Conservation (phyloP, 148 eudicot genomes). For the Diospyros kaki region DNA sequence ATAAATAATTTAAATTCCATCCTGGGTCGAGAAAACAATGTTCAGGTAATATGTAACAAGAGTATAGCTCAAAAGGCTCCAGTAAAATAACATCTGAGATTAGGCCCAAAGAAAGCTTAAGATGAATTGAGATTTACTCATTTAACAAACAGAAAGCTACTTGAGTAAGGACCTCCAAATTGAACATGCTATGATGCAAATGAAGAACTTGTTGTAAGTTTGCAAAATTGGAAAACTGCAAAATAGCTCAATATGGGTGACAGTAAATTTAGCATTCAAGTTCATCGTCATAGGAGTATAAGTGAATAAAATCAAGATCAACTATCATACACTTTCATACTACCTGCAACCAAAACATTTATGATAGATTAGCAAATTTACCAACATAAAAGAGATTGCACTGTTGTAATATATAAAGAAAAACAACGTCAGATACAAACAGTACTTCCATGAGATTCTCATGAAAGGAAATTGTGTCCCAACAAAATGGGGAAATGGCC, state of each 20-base stretch:
- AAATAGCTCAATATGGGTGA: not conserved
- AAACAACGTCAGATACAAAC: no score
- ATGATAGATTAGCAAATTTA: no score
- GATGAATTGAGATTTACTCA: not conserved
- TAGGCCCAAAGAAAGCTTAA: not conserved
- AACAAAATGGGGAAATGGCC: no score
- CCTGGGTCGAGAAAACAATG: not conserved
- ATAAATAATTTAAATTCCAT: not conserved
- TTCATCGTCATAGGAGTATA: not conserved
- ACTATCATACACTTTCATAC: not conserved
- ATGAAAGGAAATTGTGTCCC: no score
- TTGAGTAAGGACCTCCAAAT: not conserved
- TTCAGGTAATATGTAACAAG: not conserved
- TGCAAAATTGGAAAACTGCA: not conserved
- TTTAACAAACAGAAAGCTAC: not conserved
- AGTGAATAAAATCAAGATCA: not conserved
- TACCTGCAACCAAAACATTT: no score
- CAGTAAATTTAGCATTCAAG: not conserved
- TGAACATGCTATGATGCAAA: not conserved
- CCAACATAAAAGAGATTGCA: no score
- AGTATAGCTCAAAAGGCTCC: not conserved
- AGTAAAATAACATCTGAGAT: slow-evolving; percentile 1
- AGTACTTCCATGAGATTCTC: no score
- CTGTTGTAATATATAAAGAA: no score
- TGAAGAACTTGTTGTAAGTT: not conserved